phyloP scores from a whole-genome alignment of 2,329 filamentous ascomycete species.

The Fusarium subtropicale region DNA sequence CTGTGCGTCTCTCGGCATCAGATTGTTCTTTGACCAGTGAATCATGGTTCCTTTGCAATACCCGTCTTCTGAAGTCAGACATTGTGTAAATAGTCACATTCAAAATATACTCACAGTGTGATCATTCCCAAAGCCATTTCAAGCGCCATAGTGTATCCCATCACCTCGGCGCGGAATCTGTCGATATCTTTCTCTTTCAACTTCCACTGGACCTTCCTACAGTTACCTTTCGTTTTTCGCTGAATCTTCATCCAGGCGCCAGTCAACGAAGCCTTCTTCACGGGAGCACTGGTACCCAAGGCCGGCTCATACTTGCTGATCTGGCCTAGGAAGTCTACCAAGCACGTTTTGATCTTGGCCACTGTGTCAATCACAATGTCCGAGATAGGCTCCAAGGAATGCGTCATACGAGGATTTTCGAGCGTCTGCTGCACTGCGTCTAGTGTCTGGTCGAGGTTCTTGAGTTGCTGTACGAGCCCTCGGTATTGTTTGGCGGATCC shows the following conservation, averaged over 20 bases:
- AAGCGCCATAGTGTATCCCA: not conserved
- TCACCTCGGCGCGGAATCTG: not conserved
- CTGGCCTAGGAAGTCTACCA: not conserved
- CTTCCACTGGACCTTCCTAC: not conserved
- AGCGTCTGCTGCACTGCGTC: not conserved
- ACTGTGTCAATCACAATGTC: not conserved
- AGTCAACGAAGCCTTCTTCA: fast-evolving
- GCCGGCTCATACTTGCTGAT: not conserved
- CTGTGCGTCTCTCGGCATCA: not conserved
- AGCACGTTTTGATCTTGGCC: not conserved
- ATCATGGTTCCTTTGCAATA: not conserved
- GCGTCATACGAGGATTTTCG: fast-evolving
- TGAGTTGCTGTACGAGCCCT: not conserved
- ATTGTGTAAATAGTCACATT: fast-evolving
- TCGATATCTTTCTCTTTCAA: not conserved
- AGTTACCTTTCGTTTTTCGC: too few species aligned
- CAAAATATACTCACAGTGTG: not conserved
- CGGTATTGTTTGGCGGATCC: not conserved
- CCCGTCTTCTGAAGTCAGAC: not conserved
- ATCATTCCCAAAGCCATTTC: not conserved
- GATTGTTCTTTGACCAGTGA: not conserved
- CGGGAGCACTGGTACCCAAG: not conserved
- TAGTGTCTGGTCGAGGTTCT: not conserved
- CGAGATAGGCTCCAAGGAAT: not conserved
- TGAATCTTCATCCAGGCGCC: fast-evolving